Conservation (phyloP, 495 filamentous ascomycete genomes). For the Bathelium albidoporum region DNA sequence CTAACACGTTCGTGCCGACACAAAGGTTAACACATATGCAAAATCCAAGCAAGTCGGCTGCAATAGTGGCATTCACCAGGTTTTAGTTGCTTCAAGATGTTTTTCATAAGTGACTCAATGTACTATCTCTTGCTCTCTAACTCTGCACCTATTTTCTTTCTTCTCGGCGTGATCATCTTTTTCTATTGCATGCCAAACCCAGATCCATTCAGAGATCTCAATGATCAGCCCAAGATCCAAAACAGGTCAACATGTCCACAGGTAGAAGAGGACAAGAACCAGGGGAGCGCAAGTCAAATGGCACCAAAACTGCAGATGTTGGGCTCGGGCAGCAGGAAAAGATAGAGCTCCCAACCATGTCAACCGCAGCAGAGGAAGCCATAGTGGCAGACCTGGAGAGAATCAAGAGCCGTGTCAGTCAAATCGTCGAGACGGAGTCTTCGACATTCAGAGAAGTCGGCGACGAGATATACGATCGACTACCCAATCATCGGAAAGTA, state of each 20-base stretch:
- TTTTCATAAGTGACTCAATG: background rate
- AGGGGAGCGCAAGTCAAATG: background rate
- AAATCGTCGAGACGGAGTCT: background rate
- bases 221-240: background rate
- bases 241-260: background rate
- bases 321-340: background rate
- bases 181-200: background rate
- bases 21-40: no score
- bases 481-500: conserved; percentile 46
- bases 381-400: background rate
- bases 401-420: background rate
- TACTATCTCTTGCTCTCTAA: background rate
- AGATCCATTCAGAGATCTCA: background rate
- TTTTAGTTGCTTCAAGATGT: background rate
- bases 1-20: no score
- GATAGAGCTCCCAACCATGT: background rate
- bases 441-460: conserved; percentile 10
- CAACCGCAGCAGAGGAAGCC: background rate
- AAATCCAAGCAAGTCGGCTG: background rate
- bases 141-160: background rate
- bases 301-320: background rate
- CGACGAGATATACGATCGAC: conserved; percentile 43
- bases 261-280: background rate
- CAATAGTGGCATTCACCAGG: background rate
- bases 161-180: background rate